Evolutionary conservation across 495 filamentous ascomycete genomes (phyloP).

Genomic region (Annulohypoxylon moriforme): DNA sequence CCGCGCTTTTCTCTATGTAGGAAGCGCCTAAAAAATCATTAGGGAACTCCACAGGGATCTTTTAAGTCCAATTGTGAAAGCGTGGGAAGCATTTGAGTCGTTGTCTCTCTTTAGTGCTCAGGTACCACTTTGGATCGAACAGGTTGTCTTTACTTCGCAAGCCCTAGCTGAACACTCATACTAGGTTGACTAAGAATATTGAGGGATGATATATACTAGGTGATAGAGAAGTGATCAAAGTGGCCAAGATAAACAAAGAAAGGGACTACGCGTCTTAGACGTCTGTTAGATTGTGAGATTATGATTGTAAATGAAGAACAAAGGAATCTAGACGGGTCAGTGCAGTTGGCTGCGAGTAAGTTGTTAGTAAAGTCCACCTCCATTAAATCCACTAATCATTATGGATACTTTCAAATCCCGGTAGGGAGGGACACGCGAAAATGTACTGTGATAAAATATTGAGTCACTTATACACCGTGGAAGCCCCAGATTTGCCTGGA

Average conservation of each 20-base stretch:
- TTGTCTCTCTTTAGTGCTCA: constrained; percentile 7
- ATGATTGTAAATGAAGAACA: constrained; percentile 2
- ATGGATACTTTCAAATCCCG: constrained; percentile 7
- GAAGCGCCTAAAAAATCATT: constrained; percentile 33
- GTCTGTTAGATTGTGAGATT: neutral
- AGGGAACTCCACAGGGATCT: constrained; percentile 29
- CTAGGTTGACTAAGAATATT: neutral
- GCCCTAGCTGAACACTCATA: constrained; percentile 1
- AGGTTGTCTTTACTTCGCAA: constrained; percentile 20
- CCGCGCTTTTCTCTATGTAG: constrained; percentile 20
- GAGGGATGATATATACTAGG: constrained; percentile 5
- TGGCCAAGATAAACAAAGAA: constrained; percentile 12
- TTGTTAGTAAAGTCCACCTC: neutral
- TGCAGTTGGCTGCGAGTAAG: constrained; percentile 13
- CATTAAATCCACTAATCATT: constrained; percentile 12
- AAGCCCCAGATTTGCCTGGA: neutral
- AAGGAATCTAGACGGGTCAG: constrained; percentile 20
- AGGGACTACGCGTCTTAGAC: constrained; percentile 14
- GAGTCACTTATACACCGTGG: constrained; percentile 25
- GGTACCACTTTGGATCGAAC: constrained; percentile 26
- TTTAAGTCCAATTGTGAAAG: neutral
- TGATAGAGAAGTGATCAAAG: neutral
- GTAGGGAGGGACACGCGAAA: constrained; percentile 3
- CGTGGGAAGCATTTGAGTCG: too few species aligned
- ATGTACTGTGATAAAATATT: neutral